phyloP scores from a whole-genome alignment of 108 stramenopile species.

The Hondaea fermentalgiana region DNA sequence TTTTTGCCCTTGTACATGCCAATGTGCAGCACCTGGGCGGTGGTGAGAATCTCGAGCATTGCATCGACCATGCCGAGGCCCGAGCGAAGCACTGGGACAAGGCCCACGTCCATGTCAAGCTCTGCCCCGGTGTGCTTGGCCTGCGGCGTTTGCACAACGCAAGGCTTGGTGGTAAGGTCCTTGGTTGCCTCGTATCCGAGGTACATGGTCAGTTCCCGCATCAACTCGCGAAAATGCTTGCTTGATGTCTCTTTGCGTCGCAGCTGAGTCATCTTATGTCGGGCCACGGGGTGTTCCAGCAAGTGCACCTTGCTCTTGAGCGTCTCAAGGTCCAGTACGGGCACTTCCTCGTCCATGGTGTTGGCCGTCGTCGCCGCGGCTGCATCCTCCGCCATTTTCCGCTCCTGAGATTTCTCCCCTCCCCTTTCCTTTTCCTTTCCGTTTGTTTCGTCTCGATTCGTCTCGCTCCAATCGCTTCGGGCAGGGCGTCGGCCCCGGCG shows the following conservation, averaged over 20 bases:
- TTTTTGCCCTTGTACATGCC: constrained; percentile 82
- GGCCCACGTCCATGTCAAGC: constrained; percentile 58
- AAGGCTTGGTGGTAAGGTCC: constrained; percentile 52
- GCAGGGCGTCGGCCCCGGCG: no score
- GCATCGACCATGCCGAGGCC: constrained; percentile 90
- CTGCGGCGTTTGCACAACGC: constrained; percentile 59
- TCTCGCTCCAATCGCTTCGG: no score
- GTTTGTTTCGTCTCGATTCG: background rate
- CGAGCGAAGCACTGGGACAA: constrained; percentile 84
- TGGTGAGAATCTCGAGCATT: constrained; percentile 84
- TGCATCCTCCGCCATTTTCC: background rate
- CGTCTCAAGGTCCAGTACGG: background rate
- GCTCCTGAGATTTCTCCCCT: background rate
- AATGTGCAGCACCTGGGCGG: constrained; percentile 87
- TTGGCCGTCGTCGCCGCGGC: background rate
- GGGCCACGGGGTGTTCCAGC: background rate
- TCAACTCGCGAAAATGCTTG: constrained; percentile 66
- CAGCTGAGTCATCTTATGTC: constrained; percentile 46
- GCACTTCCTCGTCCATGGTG: background rate
- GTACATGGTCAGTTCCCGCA: constrained; percentile 87
- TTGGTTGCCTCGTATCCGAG: constrained; percentile 92
- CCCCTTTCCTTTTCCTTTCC: background rate
- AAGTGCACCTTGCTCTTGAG: background rate
- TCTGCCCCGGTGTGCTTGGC: constrained; percentile 46
- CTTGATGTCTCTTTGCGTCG: constrained; percentile 54